Evolutionary conservation across 2,329 filamentous ascomycete genomes (phyloP), one percentile per base, ranked within the genome.

Genomic region (Ophiostoma piceae): DNA sequence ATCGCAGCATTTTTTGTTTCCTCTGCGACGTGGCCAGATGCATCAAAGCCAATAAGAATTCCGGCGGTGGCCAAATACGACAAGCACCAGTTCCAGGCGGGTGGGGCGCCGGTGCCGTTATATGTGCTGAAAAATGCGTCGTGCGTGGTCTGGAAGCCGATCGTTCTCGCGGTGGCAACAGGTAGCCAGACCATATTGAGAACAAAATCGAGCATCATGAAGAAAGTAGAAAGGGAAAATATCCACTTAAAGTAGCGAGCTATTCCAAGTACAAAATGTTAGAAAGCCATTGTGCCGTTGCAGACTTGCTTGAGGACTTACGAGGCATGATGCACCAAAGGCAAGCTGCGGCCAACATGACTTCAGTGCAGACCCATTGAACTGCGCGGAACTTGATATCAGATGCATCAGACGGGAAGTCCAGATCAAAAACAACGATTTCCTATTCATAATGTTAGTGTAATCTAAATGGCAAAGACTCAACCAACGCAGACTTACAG

Each of bases 141-240:
- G 37, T 71, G 71, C 4, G 67, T 60, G 0, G 65, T 62, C 62
- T 66, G 69, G 68, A 72, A 72, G 60, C 71, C 71, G 32, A 51
- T 66, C 16, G 71, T 71, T 19, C 69, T 32, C 0, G 32, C 47
- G 5, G 71, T 72, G 57, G 71, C 71, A 0, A 72, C 39, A 32
- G 71, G 69, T 43, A 72, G 66, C 71, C 71, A 72, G n/a, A 72
- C 57, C 65, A 72, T 69, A 67, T 71, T 71, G 37, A 72, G 67
- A 22, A 71, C 65, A 26, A 72, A 72, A 37, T 72, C 71, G 39
- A 72, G 71, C 57, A 72, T 22, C n/a, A 71, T 68, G 26, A 68
- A 68, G n/a, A 66, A 66, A 11, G 69, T 69, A 2, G 71, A 72
- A 35, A 71, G 69, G 2, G 43, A 66, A 37, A 72, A 72, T 41